Evolutionary conservation across 2,329 filamentous ascomycete genomes (phyloP), one percentile per base, ranked within the genome.

Genomic region (Neocatenulostroma microsporum): DNA sequence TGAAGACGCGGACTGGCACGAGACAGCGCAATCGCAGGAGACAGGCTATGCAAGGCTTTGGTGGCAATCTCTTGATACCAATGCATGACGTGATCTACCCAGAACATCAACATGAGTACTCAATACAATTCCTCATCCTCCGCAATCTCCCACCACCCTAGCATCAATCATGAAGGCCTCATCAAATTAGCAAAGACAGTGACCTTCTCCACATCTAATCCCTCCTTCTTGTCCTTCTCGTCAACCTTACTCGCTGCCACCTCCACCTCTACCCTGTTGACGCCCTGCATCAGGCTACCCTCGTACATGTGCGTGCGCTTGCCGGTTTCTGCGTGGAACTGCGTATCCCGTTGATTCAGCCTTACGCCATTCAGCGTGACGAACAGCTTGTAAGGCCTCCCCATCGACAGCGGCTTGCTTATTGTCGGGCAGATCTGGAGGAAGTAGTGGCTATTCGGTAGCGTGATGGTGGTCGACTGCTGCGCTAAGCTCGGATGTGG

Each of bases 201-300:
- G 39, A 87, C 72, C 50, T 81, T 82, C 64, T 95, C 87, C 44
- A 88, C 67, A 56, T 91, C 85, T 23, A 81, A 41, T 3, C 54
- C 44, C 49, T 51, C 24, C 38, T 43, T 47, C 48, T 51, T 27
- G 40, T 42, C 49, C 29, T 46, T 73, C 10, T 38, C 43, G 12
- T 37, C 42, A 44, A 80, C 75, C 8, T 48, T 55, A 18, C 53
- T 50, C 28, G 84, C 84, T 45, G 87, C 76, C 40, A 89, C 69
- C 51, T 89, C 82, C 6, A 93, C 71, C 50, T 87, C 82, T 34
- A 94, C 73, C 30, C 80, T 73, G 49, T 91, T 94, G 34, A 86
- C 72, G 5, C 85, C 86, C 2, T 74, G 72, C 18, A 75, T 71
- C 19, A 94, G 65, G 34, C 74, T 74, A 6, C 79, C 73, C 49